A percentile compares a stretch with the other conserved stretches of the same genome.
Evolutionary conservation across 139 green algal genomes (phyloP).

Genomic region (Chlamydomonas sp.): DNA sequence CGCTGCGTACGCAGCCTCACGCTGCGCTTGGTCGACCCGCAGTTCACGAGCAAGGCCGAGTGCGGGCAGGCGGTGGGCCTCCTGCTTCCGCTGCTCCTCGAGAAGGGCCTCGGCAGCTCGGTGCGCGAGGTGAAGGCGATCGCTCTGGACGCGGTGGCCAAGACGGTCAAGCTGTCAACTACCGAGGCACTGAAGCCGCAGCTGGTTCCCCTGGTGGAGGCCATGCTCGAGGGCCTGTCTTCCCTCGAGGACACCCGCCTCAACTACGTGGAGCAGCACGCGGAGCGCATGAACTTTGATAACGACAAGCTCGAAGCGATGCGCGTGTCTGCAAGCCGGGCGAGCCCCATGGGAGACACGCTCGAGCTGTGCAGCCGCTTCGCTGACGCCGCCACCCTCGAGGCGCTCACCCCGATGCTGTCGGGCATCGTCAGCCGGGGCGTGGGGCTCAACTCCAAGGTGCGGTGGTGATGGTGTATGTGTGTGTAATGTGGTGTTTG

Average conservation of each 20-base stretch:
- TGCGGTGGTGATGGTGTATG: too few relatives aligned
- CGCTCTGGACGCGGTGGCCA: constrained; percentile 41
- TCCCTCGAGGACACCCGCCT: constrained; percentile 67
- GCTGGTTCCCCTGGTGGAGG: constrained; percentile 55
- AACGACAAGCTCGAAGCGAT: constrained; percentile 38
- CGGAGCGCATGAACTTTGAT: constrained; percentile 54
- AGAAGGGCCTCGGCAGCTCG: constrained; percentile 18
- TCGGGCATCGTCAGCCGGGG: constrained; percentile 36
- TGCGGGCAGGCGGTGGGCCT: constrained; percentile 30
- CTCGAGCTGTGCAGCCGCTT: constrained; percentile 21
- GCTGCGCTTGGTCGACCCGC: constrained; percentile 58
- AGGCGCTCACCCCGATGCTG: constrained; percentile 29
- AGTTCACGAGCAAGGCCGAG: constrained; percentile 24
- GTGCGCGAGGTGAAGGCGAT: constrained; percentile 35
- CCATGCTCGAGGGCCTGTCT: constrained; percentile 81
- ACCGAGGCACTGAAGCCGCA: constrained; percentile 43
- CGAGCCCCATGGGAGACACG: constrained; percentile 23
- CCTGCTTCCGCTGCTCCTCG: constrained; percentile 62
- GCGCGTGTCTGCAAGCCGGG: constrained; percentile 21
- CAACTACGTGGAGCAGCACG: constrained; percentile 77
- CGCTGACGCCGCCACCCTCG: constrained; percentile 7
- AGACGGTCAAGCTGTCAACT: constrained; percentile 37
- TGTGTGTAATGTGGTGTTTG: too few relatives aligned
- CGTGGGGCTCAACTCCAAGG: constrained; percentile 64
- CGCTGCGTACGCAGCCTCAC: constrained; percentile 49